Conservation (phyloP, 345 rosid species). For the Brassica rapa region DNA sequence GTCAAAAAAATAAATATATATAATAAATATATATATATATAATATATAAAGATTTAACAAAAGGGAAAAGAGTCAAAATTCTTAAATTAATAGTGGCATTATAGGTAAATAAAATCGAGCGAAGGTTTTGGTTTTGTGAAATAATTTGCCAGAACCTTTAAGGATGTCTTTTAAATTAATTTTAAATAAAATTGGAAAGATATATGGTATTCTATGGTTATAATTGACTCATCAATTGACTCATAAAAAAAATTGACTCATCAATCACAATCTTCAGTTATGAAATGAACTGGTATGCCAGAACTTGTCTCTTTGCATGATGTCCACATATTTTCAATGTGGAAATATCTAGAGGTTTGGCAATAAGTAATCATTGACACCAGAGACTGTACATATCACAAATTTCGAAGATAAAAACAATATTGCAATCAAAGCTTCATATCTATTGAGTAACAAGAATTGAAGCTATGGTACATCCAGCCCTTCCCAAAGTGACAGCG, state of each 20-base stretch:
- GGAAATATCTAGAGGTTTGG: neutral
- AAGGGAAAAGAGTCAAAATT: too few relatives aligned
- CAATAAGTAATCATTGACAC: neutral
- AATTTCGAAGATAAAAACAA: neutral
- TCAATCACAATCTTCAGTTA: neutral
- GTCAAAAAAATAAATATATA: too few relatives aligned
- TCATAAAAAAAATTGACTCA: neutral
- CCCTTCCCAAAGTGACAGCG: neutral
- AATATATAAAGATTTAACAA: too few relatives aligned
- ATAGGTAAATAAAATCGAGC: too few relatives aligned
- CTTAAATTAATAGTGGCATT: too few relatives aligned
- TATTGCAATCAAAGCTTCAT: neutral
- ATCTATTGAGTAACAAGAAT: neutral
- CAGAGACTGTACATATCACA: neutral
- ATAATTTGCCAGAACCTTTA: too few relatives aligned
- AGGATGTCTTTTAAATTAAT: too few relatives aligned
- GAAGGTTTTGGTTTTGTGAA: too few relatives aligned
- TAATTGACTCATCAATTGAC: neutral
- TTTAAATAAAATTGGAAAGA: too few relatives aligned
- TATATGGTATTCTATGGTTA: too few relatives aligned
- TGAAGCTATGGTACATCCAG: neutral
- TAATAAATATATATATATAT: too few relatives aligned
- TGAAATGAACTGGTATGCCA: neutral
- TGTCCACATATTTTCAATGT: neutral
- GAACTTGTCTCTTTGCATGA: neutral